phyloP scores from a whole-genome alignment of 768 basidiomycete genomes.

The Strobilomyces dryophilus region DNA sequence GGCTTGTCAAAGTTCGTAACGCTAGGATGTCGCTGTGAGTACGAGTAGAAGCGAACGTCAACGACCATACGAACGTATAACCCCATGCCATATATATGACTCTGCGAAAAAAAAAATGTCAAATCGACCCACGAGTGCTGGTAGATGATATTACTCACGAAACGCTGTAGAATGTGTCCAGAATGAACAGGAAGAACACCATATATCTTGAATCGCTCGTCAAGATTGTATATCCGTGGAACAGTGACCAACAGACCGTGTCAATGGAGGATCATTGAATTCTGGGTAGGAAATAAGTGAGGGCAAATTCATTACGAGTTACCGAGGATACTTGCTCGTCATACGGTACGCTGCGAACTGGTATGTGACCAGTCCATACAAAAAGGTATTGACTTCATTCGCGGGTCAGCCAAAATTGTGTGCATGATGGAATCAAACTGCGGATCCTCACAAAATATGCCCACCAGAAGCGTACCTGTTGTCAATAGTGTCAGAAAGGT shows the following conservation, averaged over 20 bases:
- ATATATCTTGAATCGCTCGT: constrained; percentile 4
- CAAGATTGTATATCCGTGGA: not conserved
- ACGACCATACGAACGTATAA: constrained; percentile 8
- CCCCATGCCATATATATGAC: constrained; percentile 18
- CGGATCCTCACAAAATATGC: not conserved
- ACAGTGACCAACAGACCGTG: not conserved
- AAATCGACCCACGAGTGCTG: not conserved
- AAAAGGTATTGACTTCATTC: constrained; percentile 18
- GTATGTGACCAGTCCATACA: not conserved
- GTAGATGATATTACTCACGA: constrained; percentile 8
- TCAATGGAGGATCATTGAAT: constrained; percentile 12
- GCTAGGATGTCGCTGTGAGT: not conserved
- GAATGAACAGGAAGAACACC: constrained; percentile 16
- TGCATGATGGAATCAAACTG: not conserved
- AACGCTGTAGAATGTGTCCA: constrained; percentile 18
- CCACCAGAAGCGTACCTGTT: not conserved
- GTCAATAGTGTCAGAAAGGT: not conserved
- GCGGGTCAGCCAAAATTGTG: not conserved
- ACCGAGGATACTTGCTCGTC: constrained; percentile 2
- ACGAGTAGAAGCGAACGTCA: too few relatives aligned
- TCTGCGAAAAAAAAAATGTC: not conserved
- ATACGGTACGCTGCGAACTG: constrained; percentile 31
- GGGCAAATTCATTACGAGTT: not conserved
- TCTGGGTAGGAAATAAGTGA: not conserved
- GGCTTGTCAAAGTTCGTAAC: constrained; percentile 16